Base-by-base conservation (phyloP, 2,329 filamentous ascomycete species). In the Sporothrix inflata region DNA sequence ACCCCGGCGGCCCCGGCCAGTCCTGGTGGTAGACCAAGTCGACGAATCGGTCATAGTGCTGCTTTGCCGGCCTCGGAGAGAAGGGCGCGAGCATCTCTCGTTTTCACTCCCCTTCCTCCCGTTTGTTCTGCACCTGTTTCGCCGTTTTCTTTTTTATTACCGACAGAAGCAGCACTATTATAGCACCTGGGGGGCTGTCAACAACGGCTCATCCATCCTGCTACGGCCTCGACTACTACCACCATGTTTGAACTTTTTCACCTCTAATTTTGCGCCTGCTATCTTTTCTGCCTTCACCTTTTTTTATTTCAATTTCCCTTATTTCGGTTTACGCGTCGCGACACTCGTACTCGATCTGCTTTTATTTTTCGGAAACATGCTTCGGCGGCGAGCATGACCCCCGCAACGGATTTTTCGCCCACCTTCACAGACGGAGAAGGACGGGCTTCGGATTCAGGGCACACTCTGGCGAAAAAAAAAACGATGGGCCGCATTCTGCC, bases 1-100 rank as follows among this genome's bases (percentile, higher is more conserved):
- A 92, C 83, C 90, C 91, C 77, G 86, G 87, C 76, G 87, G 87
- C 76, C 85, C 85, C 61, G 88, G 88, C 79, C 89, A 89, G 80
- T 90, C 86, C 74, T 93, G 91, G 91, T 93, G 87, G 87, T 89
- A 88, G 84, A 76, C 5, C 16, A 8, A 1, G 5, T 6, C 12
- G 30, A 27, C 9, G 65, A n/a, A 74, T 49, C 40, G 11, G 21
- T 14, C 66, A 61, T n/a, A 16, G 27, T 47, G 69, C 60, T 71
- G 63, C 42, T 63, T 71, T 16, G 40, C 27, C 24, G 67, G 19
- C 30, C 9, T 61, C 21, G 55, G 16, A 38, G 55, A 19, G 30
- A 34, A 38, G 16, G 55, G 16, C 3, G 55, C 14, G 30, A 34
- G 55, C 14, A 38, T 19, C 8, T 19, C 14, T 60, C 27, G 14